Base-by-base conservation (phyloP, 2,329 filamentous ascomycete genomes). In the Didymella exigua region DNA sequence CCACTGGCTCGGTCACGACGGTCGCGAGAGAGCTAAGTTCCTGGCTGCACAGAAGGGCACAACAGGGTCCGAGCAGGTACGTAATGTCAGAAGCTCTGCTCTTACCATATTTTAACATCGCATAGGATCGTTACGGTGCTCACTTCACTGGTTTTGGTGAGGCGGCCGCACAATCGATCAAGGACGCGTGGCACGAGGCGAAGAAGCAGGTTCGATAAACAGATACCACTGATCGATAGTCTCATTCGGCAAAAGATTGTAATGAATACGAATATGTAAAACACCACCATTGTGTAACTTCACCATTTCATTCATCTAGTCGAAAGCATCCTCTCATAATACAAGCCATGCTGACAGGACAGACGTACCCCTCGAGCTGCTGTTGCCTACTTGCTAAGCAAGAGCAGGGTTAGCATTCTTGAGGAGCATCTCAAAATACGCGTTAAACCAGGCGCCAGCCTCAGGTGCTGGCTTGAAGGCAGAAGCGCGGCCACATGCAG, bases 371-470 rank as follows among this genome's bases (percentile, higher is more conserved):
- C n/a, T n/a, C n/a, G n/a, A n/a, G n/a, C n/a, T n/a, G n/a, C n/a
- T n/a, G n/a, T n/a, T n/a, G n/a, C n/a, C n/a, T n/a, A n/a, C n/a
- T n/a, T n/a, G n/a, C n/a, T 33, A 66, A 41, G 62, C 63, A 44
- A 68, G 63, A 55, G 60, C 24, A 33, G 76, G 68, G 58, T 65
- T 70, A 5, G 69, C 75, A 49, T 78, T 76, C 55, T 58, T 59
- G 2, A 74, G 56, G 16, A 75, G 57, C 62, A 64, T 67, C 59
- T 73, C 55, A 30, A 76, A 73, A 66, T 79, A 75, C 6, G 77
- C 78, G 66, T 82, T 73, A 73, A 88, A 88, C 87, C 87, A 91
- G 8, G 79, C 76, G 26, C 88, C 88, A 9, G 88, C 87, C 73
- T 90, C 86, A 26, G 88, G 88, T 1, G 88, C 86, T 2, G 87